Evolutionary conservation across 1,284 basidiomycete species (phyloP).

Genomic region (Boletus sp.): DNA sequence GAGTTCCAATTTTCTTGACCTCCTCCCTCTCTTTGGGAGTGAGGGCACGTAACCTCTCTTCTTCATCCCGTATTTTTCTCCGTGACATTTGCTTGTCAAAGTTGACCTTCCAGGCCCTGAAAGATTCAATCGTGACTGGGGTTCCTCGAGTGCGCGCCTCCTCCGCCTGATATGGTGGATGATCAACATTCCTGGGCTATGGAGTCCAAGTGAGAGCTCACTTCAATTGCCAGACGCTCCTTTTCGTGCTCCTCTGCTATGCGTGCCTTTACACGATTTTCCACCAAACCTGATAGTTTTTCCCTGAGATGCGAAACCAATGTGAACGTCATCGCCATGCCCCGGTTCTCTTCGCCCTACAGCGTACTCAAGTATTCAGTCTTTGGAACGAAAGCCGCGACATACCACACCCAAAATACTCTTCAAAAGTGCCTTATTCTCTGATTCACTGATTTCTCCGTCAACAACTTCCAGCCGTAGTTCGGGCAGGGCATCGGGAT

Average conservation of each 20-base stretch:
- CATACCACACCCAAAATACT: conserved; percentile 67
- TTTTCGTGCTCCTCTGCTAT: conserved; percentile 68
- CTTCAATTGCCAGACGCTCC: conserved; percentile 75
- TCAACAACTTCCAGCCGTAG: conserved; percentile 68
- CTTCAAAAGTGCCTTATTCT: conserved; percentile 54
- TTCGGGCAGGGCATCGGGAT: conserved; percentile 77
- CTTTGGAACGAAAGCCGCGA: conserved; percentile 12
- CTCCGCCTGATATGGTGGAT: conserved; percentile 64
- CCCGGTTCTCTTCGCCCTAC: conserved; percentile 87
- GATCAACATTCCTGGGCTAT: conserved; percentile 2
- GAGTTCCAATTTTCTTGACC: conserved; percentile 61
- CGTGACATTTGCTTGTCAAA: conserved; percentile 71
- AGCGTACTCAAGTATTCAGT: conserved; percentile 5
- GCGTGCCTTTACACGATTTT: conserved; percentile 55
- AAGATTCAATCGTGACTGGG: conserved; percentile 80
- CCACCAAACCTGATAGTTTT: conserved; percentile 65
- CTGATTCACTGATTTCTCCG: conserved; percentile 64
- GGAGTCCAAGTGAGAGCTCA: conserved; percentile 31
- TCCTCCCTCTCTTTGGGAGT: conserved; percentile 90
- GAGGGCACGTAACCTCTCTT: conserved; percentile 76
- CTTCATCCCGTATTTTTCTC: conserved; percentile 71
- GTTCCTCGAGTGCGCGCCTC: conserved; percentile 89
- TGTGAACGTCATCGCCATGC: conserved; percentile 98
- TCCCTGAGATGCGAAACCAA: conserved; percentile 88
- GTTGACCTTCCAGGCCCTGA: conserved; percentile 76